Base-by-base conservation (phyloP, 352 stramenopile species). In the Phytopythium montanum region DNA sequence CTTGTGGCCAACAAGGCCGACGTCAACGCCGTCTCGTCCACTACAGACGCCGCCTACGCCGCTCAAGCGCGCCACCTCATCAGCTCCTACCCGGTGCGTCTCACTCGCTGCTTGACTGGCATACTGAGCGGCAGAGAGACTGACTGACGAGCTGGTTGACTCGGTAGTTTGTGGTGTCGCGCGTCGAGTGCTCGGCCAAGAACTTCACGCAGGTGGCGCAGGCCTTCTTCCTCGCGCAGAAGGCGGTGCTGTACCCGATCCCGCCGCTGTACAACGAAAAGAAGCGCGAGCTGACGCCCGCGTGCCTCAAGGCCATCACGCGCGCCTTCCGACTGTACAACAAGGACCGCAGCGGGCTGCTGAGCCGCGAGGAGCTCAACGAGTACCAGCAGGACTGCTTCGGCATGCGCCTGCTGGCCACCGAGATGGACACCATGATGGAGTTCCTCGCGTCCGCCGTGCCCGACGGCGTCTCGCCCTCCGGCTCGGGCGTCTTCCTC, bases 301-400 rank as follows among this genome's bases (percentile, higher is more conserved):
- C 85, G 48, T 96, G 85, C 44, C 57, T 88, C 14, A 92, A 90
- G 48, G 88, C 85, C 1, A 93, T 96, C 54, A 95, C 90, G 57
- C 77, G 88, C n/a, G 79, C 84, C 6, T 96, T 96, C 54, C 87
- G 87, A 1, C 65, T 96, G 31, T 96, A 93, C 61, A 89, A 96
- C 49, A 75, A 75, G 14, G 85, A 95, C 56, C 79, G 81, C 36
- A 88, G 84, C 42, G 88, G 88, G 0, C 72, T 95, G 25, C 68
- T 96, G 19, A 95, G 71, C 54, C 81, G 89, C 9, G 81, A 93
- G 16, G 88, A 96, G 58, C 72, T 96, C 28, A 96, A 96, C 50
- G 81, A 93, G 49, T 96, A 95, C 58, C 88, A 96, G 64, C 79
- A 93, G 42, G 81, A 90, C 56, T 96, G 85, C 65, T 96, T 95